A percentile compares a stretch with the other conserved stretches of the same genome.
phyloP scores from a whole-genome alignment of 1,284 basidiomycete genomes.

The Austropuccinia psidii region DNA sequence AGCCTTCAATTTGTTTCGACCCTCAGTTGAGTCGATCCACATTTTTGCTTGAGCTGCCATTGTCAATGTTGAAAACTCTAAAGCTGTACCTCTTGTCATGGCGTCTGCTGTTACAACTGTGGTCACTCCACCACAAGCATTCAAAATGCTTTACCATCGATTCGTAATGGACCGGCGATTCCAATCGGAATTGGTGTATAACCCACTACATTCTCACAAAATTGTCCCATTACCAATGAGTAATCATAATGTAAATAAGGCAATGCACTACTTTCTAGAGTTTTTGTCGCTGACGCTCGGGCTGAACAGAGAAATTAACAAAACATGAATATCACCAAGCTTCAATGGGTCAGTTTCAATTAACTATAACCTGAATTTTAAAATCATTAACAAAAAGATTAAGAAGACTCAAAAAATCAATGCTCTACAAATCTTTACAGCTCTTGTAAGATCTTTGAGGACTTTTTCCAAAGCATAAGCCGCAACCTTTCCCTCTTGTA shows the following conservation, averaged over 20 bases:
- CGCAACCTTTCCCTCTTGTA: constrained; percentile 86
- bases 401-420: constrained; percentile 57
- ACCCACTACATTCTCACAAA: constrained; percentile 98
- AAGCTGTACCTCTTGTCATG: constrained; percentile 96
- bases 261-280: constrained; percentile 72
- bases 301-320: no score
- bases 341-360: no score
- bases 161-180: constrained; percentile 86
- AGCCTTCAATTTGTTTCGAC: constrained; percentile 65
- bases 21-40: constrained; percentile 81
- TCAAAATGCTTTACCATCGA: constrained; percentile 82
- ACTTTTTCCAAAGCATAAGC: constrained; percentile 92
- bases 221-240: constrained; percentile 85
- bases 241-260: constrained; percentile 88
- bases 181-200: constrained; percentile 95
- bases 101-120: constrained; percentile 88
- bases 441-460: constrained; percentile 68
- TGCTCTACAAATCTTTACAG: constrained; percentile 77
- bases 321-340: no score
- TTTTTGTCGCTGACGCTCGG: constrained; percentile 73
- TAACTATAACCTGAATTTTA: no score
- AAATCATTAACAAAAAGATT: not conserved
- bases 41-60: constrained; percentile 74
- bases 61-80: constrained; percentile 80
- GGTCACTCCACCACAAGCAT: constrained; percentile 87